Base-by-base conservation (phyloP, 148 eudicot species). In the Suaeda aralocaspica region DNA sequence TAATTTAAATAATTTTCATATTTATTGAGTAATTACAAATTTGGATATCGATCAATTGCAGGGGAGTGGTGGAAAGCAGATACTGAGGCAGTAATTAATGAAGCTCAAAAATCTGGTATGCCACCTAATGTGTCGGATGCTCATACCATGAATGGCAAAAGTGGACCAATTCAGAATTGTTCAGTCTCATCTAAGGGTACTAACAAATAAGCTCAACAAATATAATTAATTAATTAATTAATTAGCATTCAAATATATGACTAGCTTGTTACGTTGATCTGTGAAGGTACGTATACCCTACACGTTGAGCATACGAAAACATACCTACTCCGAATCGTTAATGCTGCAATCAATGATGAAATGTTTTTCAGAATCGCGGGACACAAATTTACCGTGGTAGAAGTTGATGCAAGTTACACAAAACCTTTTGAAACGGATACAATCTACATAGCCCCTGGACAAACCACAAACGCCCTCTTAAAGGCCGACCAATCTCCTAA, bases 11-110 rank as follows among this genome's bases (percentile, higher is more conserved):
- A n/a, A n/a, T n/a, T n/a, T n/a, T n/a, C n/a, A n/a, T n/a, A n/a
- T n/a, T n/a, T n/a, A n/a, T n/a, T n/a, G n/a, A n/a, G n/a, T n/a
- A 36, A 36, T 36, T 36, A 36, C 8, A 36, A 36, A 36, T 36
- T 36, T 36, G 4, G 41, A 36, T 36, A 36, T 45, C 8, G 21
- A 19, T 31, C 24, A 16, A 74, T 67, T 68, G 80, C 65, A 90
- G 92, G 86, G 18, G 93, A 91, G 78, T 91, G 96, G 96, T 88
- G 96, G 96, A 88, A 91, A 68, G 78, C 87, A 44, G 96, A 91
- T 50, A 81, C 83, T 6, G 96, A 88, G 74, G 76, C 76, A 21
- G 85, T 91, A 41, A 69, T 86, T 51, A 88, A 86, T 71, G 83
- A 84, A 71, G 91, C 88, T n/a, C 75, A 63, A 74, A 70, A 83